These are phyloP conservation scores for Clarireedia monteithiana DNA, from an alignment of 2,329 filamentous ascomycete species.

Conservation along the genomic window DNA sequence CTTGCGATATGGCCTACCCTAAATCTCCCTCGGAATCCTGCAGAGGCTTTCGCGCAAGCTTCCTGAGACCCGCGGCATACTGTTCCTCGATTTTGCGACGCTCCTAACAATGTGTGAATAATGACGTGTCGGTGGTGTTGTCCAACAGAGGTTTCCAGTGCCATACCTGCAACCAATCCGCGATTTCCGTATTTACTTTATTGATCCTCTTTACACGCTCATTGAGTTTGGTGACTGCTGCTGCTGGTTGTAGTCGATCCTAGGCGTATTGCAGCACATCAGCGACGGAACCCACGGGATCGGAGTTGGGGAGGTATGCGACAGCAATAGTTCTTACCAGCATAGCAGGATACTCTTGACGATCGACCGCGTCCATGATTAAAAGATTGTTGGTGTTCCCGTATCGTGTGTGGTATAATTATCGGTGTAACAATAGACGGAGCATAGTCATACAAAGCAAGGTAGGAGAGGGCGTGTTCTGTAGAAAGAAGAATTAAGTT, in stretches of 20 bases:
- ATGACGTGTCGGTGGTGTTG: slow-evolving; percentile 10
- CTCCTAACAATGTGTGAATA: slow-evolving; percentile 52
- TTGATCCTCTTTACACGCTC: slow-evolving; percentile 83
- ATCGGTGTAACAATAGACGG: slow-evolving; percentile 19
- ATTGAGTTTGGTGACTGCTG: slow-evolving; percentile 74
- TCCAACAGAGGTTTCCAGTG: background rate
- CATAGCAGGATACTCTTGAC: slow-evolving; percentile 88
- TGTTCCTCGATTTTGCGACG: slow-evolving; percentile 84
- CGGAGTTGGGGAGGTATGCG: slow-evolving; percentile 13
- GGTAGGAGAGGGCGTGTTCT: background rate
- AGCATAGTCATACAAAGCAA: slow-evolving; percentile 22
- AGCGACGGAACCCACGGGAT: slow-evolving; percentile 16
- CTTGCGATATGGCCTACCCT: slow-evolving; percentile 57
- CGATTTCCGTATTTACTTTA: slow-evolving; percentile 82
- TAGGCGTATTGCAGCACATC: slow-evolving; percentile 33
- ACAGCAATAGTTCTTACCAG: slow-evolving; percentile 58
- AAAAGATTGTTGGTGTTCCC: slow-evolving; percentile 6
- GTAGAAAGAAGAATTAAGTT: background rate
- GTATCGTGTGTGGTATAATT: slow-evolving; percentile 12
- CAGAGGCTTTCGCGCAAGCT: slow-evolving; percentile 66
- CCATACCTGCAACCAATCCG: slow-evolving; percentile 89
- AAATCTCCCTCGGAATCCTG: slow-evolving; percentile 73
- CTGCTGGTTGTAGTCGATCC: slow-evolving; percentile 72
- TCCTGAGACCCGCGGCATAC: slow-evolving; percentile 76
- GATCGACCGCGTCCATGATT: slow-evolving; percentile 68